Evolutionary conservation across 2,329 filamentous ascomycete species (phyloP).

Genomic region (Pseudogymnoascus sp.): DNA sequence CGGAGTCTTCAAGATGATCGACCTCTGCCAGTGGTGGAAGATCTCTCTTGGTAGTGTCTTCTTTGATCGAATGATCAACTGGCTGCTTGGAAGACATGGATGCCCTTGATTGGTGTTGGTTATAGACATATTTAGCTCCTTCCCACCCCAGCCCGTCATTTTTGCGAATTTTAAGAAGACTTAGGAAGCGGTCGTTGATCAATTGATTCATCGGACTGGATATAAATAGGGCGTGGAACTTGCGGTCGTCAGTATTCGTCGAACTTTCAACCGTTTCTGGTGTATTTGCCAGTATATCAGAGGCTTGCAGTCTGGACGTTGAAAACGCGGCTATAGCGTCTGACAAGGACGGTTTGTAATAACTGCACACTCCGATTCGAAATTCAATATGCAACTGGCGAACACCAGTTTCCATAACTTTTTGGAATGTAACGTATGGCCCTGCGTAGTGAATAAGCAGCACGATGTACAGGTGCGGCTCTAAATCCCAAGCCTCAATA

Average conservation of each 20-base stretch:
- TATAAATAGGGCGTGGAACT: slow-evolving; percentile 56
- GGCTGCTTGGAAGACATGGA: slow-evolving; percentile 14
- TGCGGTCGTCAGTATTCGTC: slow-evolving; percentile 23
- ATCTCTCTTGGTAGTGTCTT: slow-evolving; percentile 15
- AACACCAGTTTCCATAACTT: slow-evolving; percentile 38
- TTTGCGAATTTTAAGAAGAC: slow-evolving; percentile 52
- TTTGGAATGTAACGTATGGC: slow-evolving; percentile 54
- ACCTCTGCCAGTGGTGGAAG: slow-evolving; percentile 23
- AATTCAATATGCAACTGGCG: slow-evolving; percentile 43
- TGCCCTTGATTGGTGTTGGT: slow-evolving; percentile 23
- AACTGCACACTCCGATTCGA: slow-evolving; percentile 61
- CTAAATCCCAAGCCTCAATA: slow-evolving; percentile 69
- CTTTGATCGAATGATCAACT: slow-evolving; percentile 14
- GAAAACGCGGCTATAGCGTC: slow-evolving; percentile 33
- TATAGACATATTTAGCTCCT: slow-evolving; percentile 41
- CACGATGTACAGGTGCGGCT: slow-evolving; percentile 60
- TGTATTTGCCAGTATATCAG: slow-evolving; percentile 12
- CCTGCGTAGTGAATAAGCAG: slow-evolving; percentile 58
- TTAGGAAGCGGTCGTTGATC: slow-evolving; percentile 56
- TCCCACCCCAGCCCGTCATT: slow-evolving; percentile 54
- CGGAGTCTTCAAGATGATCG: slow-evolving; percentile 27
- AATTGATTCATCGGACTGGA: slow-evolving; percentile 63
- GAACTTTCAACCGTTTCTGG: background rate
- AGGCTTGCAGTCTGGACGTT: slow-evolving; percentile 11
- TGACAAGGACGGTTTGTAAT: slow-evolving; percentile 60